Evolutionary conservation across 2,329 filamentous ascomycete genomes (phyloP), one percentile per base, ranked within the genome.

Genomic region (Calonectria leucothoes): DNA sequence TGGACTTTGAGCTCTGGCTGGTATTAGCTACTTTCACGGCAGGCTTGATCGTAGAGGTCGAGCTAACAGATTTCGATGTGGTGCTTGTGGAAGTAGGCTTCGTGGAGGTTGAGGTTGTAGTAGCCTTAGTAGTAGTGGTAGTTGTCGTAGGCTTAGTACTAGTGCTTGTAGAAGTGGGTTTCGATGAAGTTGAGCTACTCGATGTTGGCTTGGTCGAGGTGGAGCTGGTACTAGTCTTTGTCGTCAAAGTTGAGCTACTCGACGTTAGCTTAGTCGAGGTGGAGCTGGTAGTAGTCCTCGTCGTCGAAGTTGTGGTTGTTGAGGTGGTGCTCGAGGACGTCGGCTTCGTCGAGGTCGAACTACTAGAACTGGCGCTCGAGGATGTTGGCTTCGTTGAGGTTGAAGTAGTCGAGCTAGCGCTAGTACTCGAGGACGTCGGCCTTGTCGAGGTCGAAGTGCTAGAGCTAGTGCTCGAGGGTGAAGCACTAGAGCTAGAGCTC

Each of bases 91-190:
- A 70, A 5, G 37, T 59, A 35, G 64, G 6, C 45, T 61, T 49
- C 20, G 63, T 42, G 10, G 71, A 68, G n/a, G 75, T 74, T 11
- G 75, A 55, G 14, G 72, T 77, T 37, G 77, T 67, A 15, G 39
- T 72, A 27, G 72, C 66, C 27, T 77, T 74, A 45, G 77, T 77
- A 45, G 77, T 77, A 25, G 74, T 73, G 8, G 74, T 74, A 20
- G 70, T 72, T 35, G 76, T 72, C 37, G 78, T 77, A 25, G 48
- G 17, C 42, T 49, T 64, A 10, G 72, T 45, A 17, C 37, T 49
- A 11, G 55, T 33, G 55, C 31, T 29, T 17, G 75, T 37, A 23
- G 74, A 70, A 31, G 52, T 57, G 37, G 48, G 20, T 31, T 37
- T 39, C 15, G 33, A 33, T 20, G 61, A 48, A 27, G 61, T 48